Evolutionary conservation across 129 eudicot genomes (phyloP).

Genomic region (Solidago caesia): DNA sequence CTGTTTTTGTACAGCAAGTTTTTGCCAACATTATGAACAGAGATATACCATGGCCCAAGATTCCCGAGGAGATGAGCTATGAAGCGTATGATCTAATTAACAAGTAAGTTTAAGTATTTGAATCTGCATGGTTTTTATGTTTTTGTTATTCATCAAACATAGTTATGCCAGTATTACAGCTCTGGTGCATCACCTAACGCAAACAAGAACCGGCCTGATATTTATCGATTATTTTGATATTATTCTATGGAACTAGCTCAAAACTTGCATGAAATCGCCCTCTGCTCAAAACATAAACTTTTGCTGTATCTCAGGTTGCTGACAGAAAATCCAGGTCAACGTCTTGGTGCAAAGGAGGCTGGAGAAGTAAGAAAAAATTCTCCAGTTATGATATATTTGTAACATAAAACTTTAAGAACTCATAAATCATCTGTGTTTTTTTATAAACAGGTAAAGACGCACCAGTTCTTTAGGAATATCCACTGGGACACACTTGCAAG

Average conservation of each 20-base stretch:
- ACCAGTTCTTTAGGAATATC: conserved; percentile 71
- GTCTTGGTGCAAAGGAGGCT: conserved; percentile 89
- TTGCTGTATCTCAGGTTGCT: conserved; percentile 52
- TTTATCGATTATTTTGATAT: neutral
- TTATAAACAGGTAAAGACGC: conserved; percentile 66
- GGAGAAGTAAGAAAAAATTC: conserved; percentile 57
- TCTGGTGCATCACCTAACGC: neutral
- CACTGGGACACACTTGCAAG: conserved; percentile 95
- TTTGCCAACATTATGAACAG: conserved; percentile 93
- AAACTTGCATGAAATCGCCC: neutral
- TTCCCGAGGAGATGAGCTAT: conserved; percentile 90
- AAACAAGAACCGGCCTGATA: neutral
- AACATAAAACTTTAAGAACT: neutral
- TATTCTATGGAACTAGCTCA: neutral
- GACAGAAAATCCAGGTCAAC: conserved; percentile 82
- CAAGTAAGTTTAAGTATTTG: conserved; percentile 56
- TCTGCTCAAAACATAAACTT: conserved; percentile 14
- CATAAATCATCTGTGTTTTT: neutral
- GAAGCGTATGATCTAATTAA: conserved; percentile 83
- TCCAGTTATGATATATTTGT: neutral
- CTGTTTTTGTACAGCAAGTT: conserved; percentile 67
- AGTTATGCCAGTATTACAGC: conserved; percentile 18
- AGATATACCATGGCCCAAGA: conserved; percentile 95
- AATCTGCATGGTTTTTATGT: neutral
- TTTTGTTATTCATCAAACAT: neutral